Percentiles rank a stretch among this genome's conserved stretches.
Conservation (phyloP, 257 asterid genomes). For the Nicotiana noctiflora region DNA sequence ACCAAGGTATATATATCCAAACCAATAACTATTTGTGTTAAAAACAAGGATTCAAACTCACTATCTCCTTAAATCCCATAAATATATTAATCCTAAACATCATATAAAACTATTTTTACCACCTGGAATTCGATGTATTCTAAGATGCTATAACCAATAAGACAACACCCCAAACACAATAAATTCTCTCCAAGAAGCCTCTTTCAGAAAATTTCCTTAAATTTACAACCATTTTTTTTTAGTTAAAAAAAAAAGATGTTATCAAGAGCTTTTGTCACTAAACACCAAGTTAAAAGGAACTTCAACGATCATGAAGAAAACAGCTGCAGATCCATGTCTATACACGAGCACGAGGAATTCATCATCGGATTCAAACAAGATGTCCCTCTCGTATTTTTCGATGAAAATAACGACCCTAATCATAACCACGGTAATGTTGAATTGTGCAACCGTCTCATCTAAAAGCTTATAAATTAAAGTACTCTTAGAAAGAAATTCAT, state of each 20-base stretch:
- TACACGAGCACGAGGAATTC: constrained; percentile 40
- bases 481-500: background rate
- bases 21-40: background rate
- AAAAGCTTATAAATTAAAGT: background rate
- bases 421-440: background rate
- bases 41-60: constrained; percentile 5
- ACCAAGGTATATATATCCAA: background rate
- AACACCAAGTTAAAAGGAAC: constrained; percentile 22
- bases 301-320: constrained; percentile 19
- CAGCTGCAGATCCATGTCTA: constrained; percentile 33
- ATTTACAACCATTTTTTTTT: background rate
- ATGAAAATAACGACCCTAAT: background rate
- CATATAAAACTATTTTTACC: background rate
- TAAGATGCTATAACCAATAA: background rate
- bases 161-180: background rate
- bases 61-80: background rate
- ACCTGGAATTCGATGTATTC: background rate
- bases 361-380: constrained; percentile 40
- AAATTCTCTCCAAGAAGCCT: background rate
- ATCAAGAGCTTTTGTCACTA: constrained; percentile 36
- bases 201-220: background rate
- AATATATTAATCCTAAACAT: background rate
- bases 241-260: constrained; percentile 21
- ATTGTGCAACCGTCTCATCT: background rate
- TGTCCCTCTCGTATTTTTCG: constrained; percentile 26